These are phyloP conservation scores for Nakaseomyces sp. DNA, from an alignment of 1,139 yeast genomes.

Conservation along the genomic window DNA sequence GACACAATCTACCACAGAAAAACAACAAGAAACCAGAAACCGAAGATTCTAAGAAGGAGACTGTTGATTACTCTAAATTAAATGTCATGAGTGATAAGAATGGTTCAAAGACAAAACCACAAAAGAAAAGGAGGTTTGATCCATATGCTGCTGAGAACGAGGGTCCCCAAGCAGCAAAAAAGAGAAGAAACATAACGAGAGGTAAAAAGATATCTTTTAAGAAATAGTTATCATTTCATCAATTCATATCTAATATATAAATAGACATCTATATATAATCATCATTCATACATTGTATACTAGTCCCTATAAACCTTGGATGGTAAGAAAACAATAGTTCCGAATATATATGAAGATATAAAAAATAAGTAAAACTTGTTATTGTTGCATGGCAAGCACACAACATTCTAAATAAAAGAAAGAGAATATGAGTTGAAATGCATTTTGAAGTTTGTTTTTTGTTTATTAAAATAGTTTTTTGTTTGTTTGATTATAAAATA, in stretches of 20 bases:
- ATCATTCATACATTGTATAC: no score
- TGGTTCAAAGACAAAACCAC: slow-evolving; percentile 18
- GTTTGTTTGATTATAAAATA: background rate
- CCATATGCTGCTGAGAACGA: slow-evolving; percentile 43
- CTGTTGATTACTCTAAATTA: slow-evolving; percentile 42
- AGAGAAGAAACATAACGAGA: slow-evolving; percentile 33
- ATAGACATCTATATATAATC: background rate
- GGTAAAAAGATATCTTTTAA: slow-evolving; percentile 47
- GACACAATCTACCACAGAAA: slow-evolving; percentile 14
- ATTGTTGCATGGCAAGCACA: no score
- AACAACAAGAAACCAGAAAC: slow-evolving; percentile 13
- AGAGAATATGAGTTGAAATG: no score
- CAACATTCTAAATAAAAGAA: no score
- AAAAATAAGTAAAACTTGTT: no score
- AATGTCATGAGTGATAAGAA: slow-evolving; percentile 35
- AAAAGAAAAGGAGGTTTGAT: slow-evolving; percentile 44
- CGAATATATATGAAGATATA: no score
- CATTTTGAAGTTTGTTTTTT: no score
- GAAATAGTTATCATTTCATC: slow-evolving; percentile 16
- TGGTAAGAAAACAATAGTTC: no score
- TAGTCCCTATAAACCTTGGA: no score
- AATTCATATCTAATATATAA: background rate
- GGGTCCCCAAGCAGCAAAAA: slow-evolving; percentile 48
- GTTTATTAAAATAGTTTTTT: no score
- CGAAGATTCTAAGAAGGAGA: slow-evolving; percentile 18